A percentile compares a stretch with the other conserved stretches of the same genome.
These are phyloP conservation scores for Aureobasidium sp. DNA, from an alignment of 2,329 filamentous ascomycete species.

Conservation along the genomic window DNA sequence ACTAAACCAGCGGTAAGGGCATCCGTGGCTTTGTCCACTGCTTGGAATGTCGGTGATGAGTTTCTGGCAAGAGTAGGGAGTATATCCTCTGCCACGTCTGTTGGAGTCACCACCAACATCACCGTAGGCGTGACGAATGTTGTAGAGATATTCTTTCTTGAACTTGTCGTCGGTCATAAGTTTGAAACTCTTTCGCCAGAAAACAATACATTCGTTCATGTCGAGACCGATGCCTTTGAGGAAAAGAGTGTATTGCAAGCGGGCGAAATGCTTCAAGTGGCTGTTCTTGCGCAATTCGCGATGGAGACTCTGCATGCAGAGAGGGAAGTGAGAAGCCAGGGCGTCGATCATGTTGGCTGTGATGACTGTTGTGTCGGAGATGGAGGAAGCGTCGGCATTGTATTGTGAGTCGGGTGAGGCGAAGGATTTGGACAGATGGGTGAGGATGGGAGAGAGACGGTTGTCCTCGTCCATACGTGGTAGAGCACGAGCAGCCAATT, in stretches of 20 bases:
- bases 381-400: constrained; percentile 51
- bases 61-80: constrained; percentile 90
- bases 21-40: constrained; percentile 86
- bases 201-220: constrained; percentile 83
- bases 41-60: constrained; percentile 84
- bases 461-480: constrained; percentile 95
- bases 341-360: constrained; percentile 72
- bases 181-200: constrained; percentile 84
- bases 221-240: constrained; percentile 89
- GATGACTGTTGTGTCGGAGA: constrained; percentile 63
- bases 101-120: constrained; percentile 92
- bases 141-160: constrained; percentile 97
- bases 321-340: constrained; percentile 74
- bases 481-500: constrained; percentile 85
- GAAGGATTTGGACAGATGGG: constrained; percentile 91
- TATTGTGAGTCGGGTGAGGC: constrained; percentile 83
- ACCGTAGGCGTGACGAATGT: constrained; percentile 89
- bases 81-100: constrained; percentile 77
- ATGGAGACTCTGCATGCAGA: constrained; percentile 93
- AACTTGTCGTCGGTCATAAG: constrained; percentile 78
- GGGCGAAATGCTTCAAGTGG: constrained; percentile 88
- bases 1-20: constrained; percentile 88
- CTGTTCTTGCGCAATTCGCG: constrained; percentile 76
- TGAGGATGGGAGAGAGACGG: constrained; percentile 67
- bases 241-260: constrained; percentile 92